Percentiles rank a stretch among this genome's conserved stretches.
Conservation (phyloP, 768 basidiomycete genomes). For the Suillus occidentalis region DNA sequence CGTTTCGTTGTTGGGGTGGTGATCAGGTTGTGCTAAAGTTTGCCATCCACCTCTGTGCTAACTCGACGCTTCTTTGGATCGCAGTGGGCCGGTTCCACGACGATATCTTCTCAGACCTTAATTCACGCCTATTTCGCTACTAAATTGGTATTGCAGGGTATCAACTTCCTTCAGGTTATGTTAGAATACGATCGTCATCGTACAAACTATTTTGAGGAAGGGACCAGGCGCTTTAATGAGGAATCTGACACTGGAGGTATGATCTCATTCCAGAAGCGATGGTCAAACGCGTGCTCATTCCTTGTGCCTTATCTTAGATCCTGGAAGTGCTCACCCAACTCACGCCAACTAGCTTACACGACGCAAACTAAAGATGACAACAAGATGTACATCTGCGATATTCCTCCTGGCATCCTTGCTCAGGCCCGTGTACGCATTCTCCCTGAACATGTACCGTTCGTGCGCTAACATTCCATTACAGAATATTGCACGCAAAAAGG, state of each 20-base stretch:
- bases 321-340: too few relatives aligned
- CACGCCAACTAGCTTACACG: too few relatives aligned
- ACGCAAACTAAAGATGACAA: too few relatives aligned
- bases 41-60: slow-evolving; percentile 75
- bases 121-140: slow-evolving; percentile 17
- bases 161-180: slow-evolving; percentile 69
- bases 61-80: slow-evolving; percentile 67
- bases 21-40: slow-evolving; percentile 43
- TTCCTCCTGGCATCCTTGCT: too few relatives aligned
- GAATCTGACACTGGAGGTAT: slow-evolving; percentile 61
- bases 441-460: too few relatives aligned
- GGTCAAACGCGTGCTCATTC: neutral
- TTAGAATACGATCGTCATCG: slow-evolving; percentile 58
- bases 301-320: slow-evolving; percentile 40
- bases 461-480: too few relatives aligned
- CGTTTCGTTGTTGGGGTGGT: neutral
- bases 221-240: slow-evolving; percentile 56
- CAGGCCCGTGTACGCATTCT: too few relatives aligned
- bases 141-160: slow-evolving; percentile 39
- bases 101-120: slow-evolving; percentile 71
- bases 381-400: too few relatives aligned
- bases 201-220: slow-evolving; percentile 62
- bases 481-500: too few relatives aligned
- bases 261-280: slow-evolving; percentile 4
- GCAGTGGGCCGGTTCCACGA: slow-evolving; percentile 77